These are phyloP conservation scores for Skeletonema marinoi DNA, from an alignment of 108 stramenopile genomes.

Conservation along the genomic window DNA sequence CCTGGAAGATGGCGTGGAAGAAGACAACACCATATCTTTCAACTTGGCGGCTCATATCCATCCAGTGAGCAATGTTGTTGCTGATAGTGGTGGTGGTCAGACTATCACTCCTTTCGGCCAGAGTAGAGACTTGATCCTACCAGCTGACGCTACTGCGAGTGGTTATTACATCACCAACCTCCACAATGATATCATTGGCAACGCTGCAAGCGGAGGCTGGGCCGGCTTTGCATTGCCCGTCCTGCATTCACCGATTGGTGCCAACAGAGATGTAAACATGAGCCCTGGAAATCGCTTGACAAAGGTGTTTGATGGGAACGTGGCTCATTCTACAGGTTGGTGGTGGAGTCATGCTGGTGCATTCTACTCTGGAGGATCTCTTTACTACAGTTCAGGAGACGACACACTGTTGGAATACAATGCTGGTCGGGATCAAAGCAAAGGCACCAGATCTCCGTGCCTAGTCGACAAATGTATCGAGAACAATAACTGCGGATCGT, in stretches of 20 bases:
- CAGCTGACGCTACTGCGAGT: constrained; percentile 50
- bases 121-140: constrained; percentile 21
- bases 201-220: constrained; percentile 53
- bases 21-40: constrained; percentile 44
- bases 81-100: constrained; percentile 22
- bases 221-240: constrained; percentile 51
- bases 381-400: constrained; percentile 42
- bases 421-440: constrained; percentile 24
- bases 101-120: constrained; percentile 7
- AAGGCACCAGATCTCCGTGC: constrained; percentile 13
- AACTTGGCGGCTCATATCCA: constrained; percentile 64
- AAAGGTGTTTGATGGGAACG: constrained; percentile 40
- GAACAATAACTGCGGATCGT: constrained; percentile 9
- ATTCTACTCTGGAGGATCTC: constrained; percentile 52
- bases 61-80: constrained; percentile 22
- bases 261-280: constrained; percentile 15
- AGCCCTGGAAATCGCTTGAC: constrained; percentile 17
- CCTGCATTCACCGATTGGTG: constrained; percentile 22
- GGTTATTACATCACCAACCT: constrained; percentile 55
- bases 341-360: constrained; percentile 49
- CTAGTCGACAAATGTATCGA: constrained; percentile 8
- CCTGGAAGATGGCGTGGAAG: constrained; percentile 60
- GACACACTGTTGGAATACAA: constrained; percentile 29
- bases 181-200: constrained; percentile 51
- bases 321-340: constrained; percentile 46